Conservation (phyloP, 768 basidiomycete genomes). For the Kockovaella imperatae region DNA sequence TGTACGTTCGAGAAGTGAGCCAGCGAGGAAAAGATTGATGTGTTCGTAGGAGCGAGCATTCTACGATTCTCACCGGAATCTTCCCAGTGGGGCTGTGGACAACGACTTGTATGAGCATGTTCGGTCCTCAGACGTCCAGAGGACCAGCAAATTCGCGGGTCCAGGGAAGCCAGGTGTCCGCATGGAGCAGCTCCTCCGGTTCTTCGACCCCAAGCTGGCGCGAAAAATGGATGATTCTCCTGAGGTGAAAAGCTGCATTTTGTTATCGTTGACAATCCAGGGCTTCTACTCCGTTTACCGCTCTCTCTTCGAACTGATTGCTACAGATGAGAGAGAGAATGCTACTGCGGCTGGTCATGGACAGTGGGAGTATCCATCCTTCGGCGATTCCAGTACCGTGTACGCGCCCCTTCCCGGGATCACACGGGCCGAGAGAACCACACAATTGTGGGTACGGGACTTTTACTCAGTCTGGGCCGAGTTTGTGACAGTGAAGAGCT, state of each 20-base stretch:
- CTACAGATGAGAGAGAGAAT: conserved; percentile 64
- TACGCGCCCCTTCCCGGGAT: conserved; percentile 52
- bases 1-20: too few species aligned
- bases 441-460: conserved; percentile 53
- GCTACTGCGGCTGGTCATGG: conserved; percentile 33
- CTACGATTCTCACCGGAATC: conserved; percentile 89
- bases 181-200: conserved; percentile 68
- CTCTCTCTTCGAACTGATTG: conserved; percentile 73
- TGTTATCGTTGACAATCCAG: conserved; percentile 47
- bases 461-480: conserved; percentile 85
- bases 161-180: conserved; percentile 59
- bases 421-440: conserved; percentile 44
- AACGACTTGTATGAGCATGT: conserved; percentile 83
- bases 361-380: conserved; percentile 61
- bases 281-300: conserved; percentile 84
- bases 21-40: not conserved
- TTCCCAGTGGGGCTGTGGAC: conserved; percentile 71
- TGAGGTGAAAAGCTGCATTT: conserved; percentile 33
- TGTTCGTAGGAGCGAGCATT: conserved; percentile 79
- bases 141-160: too few species aligned
- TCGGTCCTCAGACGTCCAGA: conserved; percentile 57
- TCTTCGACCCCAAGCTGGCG: conserved; percentile 57
- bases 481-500: conserved; percentile 79
- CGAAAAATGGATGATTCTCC: conserved; percentile 47
- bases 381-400: conserved; percentile 68